These are phyloP conservation scores for Imleria badia DNA, from an alignment of 768 basidiomycete genomes.

Conservation along the genomic window DNA sequence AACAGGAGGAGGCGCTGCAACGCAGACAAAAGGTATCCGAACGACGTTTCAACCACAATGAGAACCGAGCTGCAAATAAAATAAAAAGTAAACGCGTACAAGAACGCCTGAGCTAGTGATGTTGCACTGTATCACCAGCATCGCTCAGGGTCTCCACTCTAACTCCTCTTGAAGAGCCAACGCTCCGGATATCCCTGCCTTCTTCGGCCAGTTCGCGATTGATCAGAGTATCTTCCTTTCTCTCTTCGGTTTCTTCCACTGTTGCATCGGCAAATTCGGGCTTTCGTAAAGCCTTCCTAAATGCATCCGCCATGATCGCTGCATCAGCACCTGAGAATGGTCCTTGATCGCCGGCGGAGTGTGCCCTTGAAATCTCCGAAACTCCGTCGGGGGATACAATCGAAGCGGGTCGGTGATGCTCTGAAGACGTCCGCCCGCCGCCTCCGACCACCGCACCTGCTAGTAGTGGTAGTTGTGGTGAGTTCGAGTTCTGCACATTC, in stretches of 20 bases:
- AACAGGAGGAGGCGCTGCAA: constrained; percentile 27
- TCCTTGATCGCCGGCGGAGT: constrained; percentile 60
- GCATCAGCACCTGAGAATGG: constrained; percentile 85
- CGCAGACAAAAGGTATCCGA: constrained; percentile 37
- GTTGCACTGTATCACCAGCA: constrained; percentile 48
- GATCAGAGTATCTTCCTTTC: constrained; percentile 43
- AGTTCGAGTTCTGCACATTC: constrained; percentile 44
- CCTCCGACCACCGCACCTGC: constrained; percentile 34
- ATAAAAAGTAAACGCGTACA: constrained; percentile 36
- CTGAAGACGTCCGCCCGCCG: constrained; percentile 33
- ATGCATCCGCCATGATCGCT: constrained; percentile 91
- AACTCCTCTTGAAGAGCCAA: constrained; percentile 76
- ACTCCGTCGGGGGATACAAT: constrained; percentile 68
- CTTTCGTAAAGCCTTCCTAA: constrained; percentile 83
- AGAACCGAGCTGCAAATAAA: constrained; percentile 36
- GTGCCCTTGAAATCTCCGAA: constrained; percentile 64
- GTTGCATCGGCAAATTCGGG: constrained; percentile 78
- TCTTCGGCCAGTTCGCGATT: constrained; percentile 83
- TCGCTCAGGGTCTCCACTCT: constrained; percentile 70
- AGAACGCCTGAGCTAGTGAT: constrained; percentile 40
- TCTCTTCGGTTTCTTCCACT: constrained; percentile 59
- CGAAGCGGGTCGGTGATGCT: constrained; percentile 35
- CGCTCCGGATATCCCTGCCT: constrained; percentile 85
- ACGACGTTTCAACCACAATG: constrained; percentile 32
- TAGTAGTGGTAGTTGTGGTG: constrained; percentile 50